A percentile compares a stretch with the other conserved stretches of the same genome.
Conservation (phyloP, 441 rosid species). For the Aleurites moluccanus region DNA sequence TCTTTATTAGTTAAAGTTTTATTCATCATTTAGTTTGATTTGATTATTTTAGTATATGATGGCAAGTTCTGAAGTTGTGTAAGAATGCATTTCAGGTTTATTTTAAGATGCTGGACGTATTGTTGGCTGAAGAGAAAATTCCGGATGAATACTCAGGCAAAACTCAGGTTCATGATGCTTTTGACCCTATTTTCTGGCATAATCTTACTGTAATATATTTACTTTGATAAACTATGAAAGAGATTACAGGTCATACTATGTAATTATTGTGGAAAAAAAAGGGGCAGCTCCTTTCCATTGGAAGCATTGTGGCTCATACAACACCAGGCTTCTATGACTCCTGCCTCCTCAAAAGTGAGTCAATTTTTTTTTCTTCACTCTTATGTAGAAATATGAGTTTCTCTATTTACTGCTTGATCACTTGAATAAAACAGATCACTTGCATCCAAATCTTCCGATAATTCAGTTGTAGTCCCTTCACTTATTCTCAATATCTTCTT, state of each 20-base stretch:
- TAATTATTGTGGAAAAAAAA: constrained; percentile 78
- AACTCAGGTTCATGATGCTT: constrained; percentile 61
- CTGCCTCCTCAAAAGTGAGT: constrained; percentile 15
- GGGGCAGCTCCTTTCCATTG: constrained; percentile 74
- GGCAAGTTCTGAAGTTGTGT: constrained; percentile 13
- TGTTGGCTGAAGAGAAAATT: constrained; percentile 73
- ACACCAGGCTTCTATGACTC: constrained; percentile 58
- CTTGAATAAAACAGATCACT: constrained; percentile 11
- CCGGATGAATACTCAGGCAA: constrained; percentile 64
- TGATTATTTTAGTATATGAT: not conserved
- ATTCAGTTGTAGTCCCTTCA: not conserved
- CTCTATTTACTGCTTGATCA: constrained; percentile 6
- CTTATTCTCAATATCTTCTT: not conserved
- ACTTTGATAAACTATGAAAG: not conserved
- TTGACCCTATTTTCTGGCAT: not conserved
- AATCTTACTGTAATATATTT: not conserved
- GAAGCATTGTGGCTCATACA: constrained; percentile 76
- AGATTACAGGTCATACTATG: constrained; percentile 61
- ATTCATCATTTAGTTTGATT: not conserved
- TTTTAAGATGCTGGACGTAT: constrained; percentile 78
- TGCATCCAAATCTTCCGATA: constrained; percentile 6
- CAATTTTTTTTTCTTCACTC: constrained; percentile 11
- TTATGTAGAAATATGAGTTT: constrained; percentile 8
- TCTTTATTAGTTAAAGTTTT: not conserved
- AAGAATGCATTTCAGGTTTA: constrained; percentile 51